These are phyloP conservation scores for Penicillium goetzii DNA, from an alignment of 495 filamentous ascomycete genomes.

Conservation along the genomic window DNA sequence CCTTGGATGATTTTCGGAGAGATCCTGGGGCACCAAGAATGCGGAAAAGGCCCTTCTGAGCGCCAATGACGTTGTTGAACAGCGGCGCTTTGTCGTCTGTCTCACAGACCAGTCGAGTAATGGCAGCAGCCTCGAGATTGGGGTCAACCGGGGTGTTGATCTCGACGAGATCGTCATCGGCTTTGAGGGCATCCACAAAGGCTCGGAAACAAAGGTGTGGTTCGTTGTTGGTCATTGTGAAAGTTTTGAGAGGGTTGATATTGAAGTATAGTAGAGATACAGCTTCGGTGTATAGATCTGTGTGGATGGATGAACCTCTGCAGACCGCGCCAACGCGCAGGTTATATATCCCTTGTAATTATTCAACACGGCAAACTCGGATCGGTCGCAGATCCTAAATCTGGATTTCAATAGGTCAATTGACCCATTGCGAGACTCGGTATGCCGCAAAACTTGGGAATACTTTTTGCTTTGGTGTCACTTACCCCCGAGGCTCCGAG, in stretches of 20 bases:
- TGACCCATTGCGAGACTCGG: neutral
- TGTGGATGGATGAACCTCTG: neutral
- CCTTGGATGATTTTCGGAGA: slow-evolving; percentile 27
- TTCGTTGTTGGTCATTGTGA: slow-evolving; percentile 19
- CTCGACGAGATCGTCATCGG: slow-evolving; percentile 42
- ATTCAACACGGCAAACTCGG: slow-evolving; percentile 5
- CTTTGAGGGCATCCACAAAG: slow-evolving; percentile 40
- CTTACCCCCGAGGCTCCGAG: neutral
- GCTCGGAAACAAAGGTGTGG: slow-evolving; percentile 40
- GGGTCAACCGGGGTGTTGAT: slow-evolving; percentile 42
- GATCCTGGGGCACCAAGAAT: slow-evolving; percentile 41
- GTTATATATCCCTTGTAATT: neutral
- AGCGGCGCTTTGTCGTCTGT: slow-evolving; percentile 44
- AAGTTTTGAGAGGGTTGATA: neutral
- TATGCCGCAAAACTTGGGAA: slow-evolving; percentile 8
- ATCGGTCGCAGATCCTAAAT: neutral
- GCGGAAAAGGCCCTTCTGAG: slow-evolving; percentile 41
- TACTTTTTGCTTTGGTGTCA: neutral
- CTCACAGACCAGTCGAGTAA: slow-evolving; percentile 43
- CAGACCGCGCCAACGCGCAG: neutral
- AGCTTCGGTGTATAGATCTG: neutral
- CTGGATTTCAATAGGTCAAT: neutral
- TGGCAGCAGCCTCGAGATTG: slow-evolving; percentile 43
- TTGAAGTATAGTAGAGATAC: neutral
- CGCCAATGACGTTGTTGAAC: slow-evolving; percentile 47